These are phyloP conservation scores for Elsinoe fawcettii DNA, from an alignment of 2,329 filamentous ascomycete species.

Conservation along the genomic window DNA sequence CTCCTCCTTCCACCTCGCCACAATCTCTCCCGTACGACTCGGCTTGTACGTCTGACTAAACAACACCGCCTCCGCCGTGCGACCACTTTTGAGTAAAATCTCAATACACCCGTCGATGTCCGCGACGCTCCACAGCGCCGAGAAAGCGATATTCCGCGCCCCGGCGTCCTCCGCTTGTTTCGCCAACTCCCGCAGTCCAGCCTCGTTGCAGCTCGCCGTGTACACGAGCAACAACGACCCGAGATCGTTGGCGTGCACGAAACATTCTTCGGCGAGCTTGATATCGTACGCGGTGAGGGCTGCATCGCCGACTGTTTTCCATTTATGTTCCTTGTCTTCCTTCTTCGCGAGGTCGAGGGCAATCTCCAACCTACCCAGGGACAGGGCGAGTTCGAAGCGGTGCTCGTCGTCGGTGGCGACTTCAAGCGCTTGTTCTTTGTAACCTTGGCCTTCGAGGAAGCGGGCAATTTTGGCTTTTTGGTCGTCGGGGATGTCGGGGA, in stretches of 20 bases:
- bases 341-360: constrained; percentile 75
- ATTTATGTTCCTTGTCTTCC: constrained; percentile 89
- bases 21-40: constrained; percentile 59
- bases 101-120: constrained; percentile 76
- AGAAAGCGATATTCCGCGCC: constrained; percentile 89
- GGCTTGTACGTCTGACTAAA: constrained; percentile 96
- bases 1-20: constrained; percentile 70
- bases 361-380: constrained; percentile 73
- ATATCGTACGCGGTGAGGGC: constrained; percentile 83
- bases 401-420: constrained; percentile 93
- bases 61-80: constrained; percentile 76
- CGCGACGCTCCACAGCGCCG: constrained; percentile 76
- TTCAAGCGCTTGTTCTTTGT: constrained; percentile 90
- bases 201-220: constrained; percentile 72
- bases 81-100: constrained; percentile 68
- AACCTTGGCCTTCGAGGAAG: constrained; percentile 93
- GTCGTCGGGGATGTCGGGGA: constrained; percentile 76
- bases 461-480: constrained; percentile 97
- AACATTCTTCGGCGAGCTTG: constrained; percentile 82
- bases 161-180: constrained; percentile 66
- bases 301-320: constrained; percentile 94
- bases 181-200: constrained; percentile 65
- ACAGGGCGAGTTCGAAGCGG: constrained; percentile 86
- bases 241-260: constrained; percentile 80
- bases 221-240: constrained; percentile 83